Base-by-base conservation (phyloP, 345 rosid species). In the Linum usitatissimum region DNA sequence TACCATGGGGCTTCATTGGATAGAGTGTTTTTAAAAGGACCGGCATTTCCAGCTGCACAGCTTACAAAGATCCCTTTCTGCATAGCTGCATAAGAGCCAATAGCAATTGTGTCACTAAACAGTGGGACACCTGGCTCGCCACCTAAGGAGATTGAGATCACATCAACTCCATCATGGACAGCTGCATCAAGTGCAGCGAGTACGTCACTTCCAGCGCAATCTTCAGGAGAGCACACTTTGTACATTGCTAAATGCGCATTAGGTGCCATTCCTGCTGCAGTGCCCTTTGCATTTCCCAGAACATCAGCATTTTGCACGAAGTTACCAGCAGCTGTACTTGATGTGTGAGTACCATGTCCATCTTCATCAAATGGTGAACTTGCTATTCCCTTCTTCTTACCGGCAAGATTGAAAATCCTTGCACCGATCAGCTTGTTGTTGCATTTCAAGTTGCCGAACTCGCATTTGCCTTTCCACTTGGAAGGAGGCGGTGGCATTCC, bases 401-500 rank as follows among this genome's bases (percentile, higher is more conserved):
- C 45, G 0, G 20, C 62, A 30, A 59, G 18, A 17, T 31, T 34
- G n/a, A 59, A 59, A 17, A 19, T 7, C 38, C 48, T 59, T 30
- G 62, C 62, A 30, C 62, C 48, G 17, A 59, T 59, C 8, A 59
- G 62, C 19, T 59, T 59, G 42, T 59, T 59, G 62, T 59, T 59
- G 48, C 48, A 31, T 17, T 30, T 9, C 14, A 40, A 31, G 30
- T 8, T 40, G 5, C 31, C 17, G 45, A 59, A 59, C 20, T 59
- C 62, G 45, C 62, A 71, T 23, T 28, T 65, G 2, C 74, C 74
- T 71, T 61, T 65, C 74, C 74, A 71, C 48, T 45, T 71, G 14
- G 63, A 51, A 6, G 74, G 70, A 30, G 75, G 75, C 19, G 60
- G 66, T 6, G 75, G 66, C 63, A 71, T 61, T 56, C 69, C 69